Conservation (phyloP, 192 early-diverging fungal species). For the Lunasporangiospora selenospora region DNA sequence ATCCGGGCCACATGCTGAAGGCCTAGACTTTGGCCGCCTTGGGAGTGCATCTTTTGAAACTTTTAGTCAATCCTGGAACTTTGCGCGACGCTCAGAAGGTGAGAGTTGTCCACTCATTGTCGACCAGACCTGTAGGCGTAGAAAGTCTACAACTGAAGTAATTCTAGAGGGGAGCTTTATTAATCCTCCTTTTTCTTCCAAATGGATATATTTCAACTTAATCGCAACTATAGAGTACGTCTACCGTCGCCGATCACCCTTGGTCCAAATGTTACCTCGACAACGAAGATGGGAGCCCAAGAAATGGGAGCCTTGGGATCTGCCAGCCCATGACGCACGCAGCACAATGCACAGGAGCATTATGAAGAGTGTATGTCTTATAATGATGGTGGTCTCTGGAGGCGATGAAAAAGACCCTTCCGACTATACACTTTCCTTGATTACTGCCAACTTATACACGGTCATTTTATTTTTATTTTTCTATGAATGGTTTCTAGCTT, state of each 20-base stretch:
- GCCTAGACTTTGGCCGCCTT: constrained; percentile 22
- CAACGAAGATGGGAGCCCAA: constrained; percentile 17
- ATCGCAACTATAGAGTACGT: background rate
- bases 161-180: no score
- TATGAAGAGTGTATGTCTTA: background rate
- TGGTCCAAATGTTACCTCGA: constrained; percentile 26
- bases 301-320: constrained; percentile 3
- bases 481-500: background rate
- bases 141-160: no score
- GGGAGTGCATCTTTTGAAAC: constrained; percentile 17
- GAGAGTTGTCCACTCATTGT: background rate
- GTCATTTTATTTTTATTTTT: background rate
- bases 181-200: background rate
- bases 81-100: constrained; percentile 20
- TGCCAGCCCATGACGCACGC: background rate
- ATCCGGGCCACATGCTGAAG: constrained; percentile 9
- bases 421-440: no score
- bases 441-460: no score
- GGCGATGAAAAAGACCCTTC: background rate
- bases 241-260: background rate
- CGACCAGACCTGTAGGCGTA: no score
- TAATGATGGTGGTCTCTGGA: background rate
- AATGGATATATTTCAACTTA: background rate
- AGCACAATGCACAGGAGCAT: background rate
- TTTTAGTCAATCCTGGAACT: constrained; percentile 1